Evolutionary conservation across 345 rosid genomes (phyloP).

Genomic region (Cardamine occulta): DNA sequence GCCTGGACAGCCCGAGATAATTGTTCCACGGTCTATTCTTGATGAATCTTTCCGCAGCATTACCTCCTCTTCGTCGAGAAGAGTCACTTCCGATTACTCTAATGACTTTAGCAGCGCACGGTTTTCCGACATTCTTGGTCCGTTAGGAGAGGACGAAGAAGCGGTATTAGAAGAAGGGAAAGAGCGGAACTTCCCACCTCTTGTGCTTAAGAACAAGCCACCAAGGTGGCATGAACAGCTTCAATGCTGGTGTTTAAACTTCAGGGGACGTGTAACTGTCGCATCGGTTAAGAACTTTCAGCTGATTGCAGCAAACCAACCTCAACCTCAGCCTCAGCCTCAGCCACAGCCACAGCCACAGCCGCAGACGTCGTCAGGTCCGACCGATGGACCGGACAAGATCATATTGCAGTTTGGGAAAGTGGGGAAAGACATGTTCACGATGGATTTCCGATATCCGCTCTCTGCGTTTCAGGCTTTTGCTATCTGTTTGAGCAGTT

Average conservation of each 20-base stretch:
- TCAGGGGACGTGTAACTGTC: conserved; percentile 90
- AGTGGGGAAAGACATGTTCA: conserved; percentile 94
- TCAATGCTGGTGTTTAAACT: conserved; percentile 97
- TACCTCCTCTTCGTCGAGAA: conserved; percentile 58
- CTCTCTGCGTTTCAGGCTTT: conserved; percentile 95
- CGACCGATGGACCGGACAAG: conserved; percentile 65
- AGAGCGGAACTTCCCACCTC: conserved; percentile 56
- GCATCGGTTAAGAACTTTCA: conserved; percentile 97
- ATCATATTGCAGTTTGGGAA: conserved; percentile 92
- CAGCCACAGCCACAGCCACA: conserved; percentile 49
- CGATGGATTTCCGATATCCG: conserved; percentile 94
- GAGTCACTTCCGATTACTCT: conserved; percentile 60
- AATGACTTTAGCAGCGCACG: conserved; percentile 84
- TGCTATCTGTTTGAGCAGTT: conserved; percentile 93
- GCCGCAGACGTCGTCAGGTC: conserved; percentile 43
- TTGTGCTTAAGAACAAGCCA: conserved; percentile 77
- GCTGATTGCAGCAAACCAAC: conserved; percentile 80
- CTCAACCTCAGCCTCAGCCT: conserved; percentile 67
- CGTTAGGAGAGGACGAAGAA: conserved; percentile 60
- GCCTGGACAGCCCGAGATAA: conserved; percentile 84
- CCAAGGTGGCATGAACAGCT: conserved; percentile 98
- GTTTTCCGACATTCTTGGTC: conserved; percentile 73
- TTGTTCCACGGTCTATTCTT: conserved; percentile 62
- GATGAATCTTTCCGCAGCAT: conserved; percentile 93
- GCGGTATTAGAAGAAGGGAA: conserved; percentile 45